Percentiles rank a stretch among this genome's conserved stretches.
Evolutionary conservation across 1,284 basidiomycete species (phyloP).

Genomic region (Trametes pubescens): DNA sequence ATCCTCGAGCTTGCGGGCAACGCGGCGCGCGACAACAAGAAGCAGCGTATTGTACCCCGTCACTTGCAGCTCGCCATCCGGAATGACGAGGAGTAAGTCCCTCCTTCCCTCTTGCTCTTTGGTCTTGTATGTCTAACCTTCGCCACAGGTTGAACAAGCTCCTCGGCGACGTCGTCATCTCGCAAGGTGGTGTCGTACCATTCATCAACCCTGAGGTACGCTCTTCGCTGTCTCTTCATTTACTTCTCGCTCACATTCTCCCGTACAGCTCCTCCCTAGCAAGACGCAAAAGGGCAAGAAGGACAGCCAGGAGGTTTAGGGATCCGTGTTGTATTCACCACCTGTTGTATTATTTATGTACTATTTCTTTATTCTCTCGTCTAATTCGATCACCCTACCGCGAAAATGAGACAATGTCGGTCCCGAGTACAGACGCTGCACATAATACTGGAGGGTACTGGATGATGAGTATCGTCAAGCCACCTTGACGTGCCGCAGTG

Average conservation of each 20-base stretch:
- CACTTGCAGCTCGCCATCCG: slow-evolving; percentile 90
- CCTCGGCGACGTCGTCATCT: slow-evolving; percentile 85
- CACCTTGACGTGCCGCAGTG: too few species aligned
- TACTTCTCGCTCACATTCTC: not conserved
- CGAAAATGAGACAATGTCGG: not conserved
- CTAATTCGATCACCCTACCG: slow-evolving; percentile 25
- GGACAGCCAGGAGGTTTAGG: slow-evolving; percentile 50
- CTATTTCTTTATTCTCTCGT: slow-evolving; percentile 36
- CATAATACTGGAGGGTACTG: too few species aligned
- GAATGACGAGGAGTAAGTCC: slow-evolving; percentile 79
- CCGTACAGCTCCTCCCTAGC: slow-evolving; percentile 64
- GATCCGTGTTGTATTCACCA: slow-evolving; percentile 26
- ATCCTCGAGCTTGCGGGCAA: slow-evolving; percentile 91
- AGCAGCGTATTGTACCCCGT: slow-evolving; percentile 89
- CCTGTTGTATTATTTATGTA: slow-evolving; percentile 44
- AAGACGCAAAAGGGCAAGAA: slow-evolving; percentile 52
- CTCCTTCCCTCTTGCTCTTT: not conserved
- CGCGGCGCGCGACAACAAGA: slow-evolving; percentile 82
- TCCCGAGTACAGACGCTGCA: too few species aligned
- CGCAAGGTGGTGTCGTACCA: slow-evolving; percentile 88
- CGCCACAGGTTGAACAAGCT: slow-evolving; percentile 67
- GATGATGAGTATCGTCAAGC: too few species aligned
- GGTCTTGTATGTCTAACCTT: not conserved
- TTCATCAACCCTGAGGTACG: slow-evolving; percentile 55
- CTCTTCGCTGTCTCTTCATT: not conserved